Conservation (phyloP, 371 early-diverging fungal genomes). For the Blakeslea trispora region DNA sequence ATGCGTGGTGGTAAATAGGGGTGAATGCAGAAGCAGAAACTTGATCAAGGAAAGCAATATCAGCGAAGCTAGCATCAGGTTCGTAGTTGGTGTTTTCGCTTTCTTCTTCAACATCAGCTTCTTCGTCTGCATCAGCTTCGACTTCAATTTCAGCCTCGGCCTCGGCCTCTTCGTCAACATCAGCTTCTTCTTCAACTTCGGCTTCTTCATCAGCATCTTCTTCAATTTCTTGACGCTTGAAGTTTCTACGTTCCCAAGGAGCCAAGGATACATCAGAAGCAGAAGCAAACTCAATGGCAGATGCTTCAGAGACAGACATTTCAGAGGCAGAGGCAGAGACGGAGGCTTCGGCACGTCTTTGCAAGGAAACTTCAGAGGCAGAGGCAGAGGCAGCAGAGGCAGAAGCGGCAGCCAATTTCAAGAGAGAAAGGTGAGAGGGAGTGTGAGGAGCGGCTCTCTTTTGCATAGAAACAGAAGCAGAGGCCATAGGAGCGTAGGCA, state of each 20-base stretch:
- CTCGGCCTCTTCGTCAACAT: neutral
- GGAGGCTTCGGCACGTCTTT: slow-evolving; percentile 5
- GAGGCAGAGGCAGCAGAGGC: neutral
- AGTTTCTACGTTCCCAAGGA: neutral
- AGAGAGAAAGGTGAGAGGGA: neutral
- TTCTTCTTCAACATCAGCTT: neutral
- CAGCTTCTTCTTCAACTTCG: neutral
- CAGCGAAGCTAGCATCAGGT: neutral
- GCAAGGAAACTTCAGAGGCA: neutral
- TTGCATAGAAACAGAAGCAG: neutral
- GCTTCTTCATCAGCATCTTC: neutral
- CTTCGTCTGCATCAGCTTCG: neutral
- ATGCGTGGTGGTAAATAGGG: neutral
- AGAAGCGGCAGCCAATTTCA: neutral
- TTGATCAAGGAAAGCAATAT: neutral
- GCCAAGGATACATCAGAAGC: slow-evolving; percentile 7
- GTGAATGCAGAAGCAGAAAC: slow-evolving; percentile 6
- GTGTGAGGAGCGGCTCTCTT: neutral
- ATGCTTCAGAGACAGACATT: slow-evolving; percentile 10
- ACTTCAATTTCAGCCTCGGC: neutral
- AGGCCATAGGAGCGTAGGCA: slow-evolving; percentile 1
- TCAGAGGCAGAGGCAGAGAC: neutral
- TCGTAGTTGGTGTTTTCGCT: neutral
- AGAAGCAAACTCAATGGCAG: slow-evolving; percentile 7
- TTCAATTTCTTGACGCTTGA: neutral